These are phyloP conservation scores for Populus pruinosa DNA, from an alignment of 345 rosid species.

Conservation along the genomic window DNA sequence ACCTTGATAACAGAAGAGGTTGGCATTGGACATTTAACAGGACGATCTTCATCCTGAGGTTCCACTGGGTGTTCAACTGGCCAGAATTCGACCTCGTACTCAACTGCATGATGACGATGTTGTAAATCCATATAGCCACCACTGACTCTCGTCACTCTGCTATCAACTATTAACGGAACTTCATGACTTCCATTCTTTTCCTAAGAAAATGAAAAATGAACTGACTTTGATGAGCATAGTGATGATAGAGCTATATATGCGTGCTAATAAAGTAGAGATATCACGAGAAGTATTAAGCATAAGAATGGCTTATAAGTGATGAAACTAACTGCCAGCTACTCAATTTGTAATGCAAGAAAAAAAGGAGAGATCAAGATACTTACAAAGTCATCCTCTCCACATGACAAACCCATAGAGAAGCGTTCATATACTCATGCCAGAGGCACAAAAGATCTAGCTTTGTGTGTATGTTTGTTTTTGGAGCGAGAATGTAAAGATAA, in stretches of 20 bases:
- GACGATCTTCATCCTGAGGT: slow-evolving; percentile 86
- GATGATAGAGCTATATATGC: background rate
- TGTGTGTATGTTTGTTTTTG: slow-evolving; percentile 8
- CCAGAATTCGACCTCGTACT: slow-evolving; percentile 58
- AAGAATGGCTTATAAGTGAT: background rate
- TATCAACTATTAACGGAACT: slow-evolving; percentile 21
- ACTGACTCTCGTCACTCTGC: slow-evolving; percentile 10
- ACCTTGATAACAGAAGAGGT: slow-evolving; percentile 59
- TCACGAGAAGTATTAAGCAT: background rate
- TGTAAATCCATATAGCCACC: slow-evolving; percentile 24
- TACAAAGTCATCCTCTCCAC: slow-evolving; percentile 31
- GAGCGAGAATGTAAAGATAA: slow-evolving; percentile 1
- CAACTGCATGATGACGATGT: slow-evolving; percentile 18
- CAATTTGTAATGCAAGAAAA: background rate
- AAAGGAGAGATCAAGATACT: slow-evolving; percentile 8
- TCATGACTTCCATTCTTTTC: slow-evolving; percentile 25
- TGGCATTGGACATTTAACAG: slow-evolving; percentile 80
- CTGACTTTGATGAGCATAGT: background rate
- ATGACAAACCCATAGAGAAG: slow-evolving; percentile 35
- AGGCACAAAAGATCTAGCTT: slow-evolving; percentile 29
- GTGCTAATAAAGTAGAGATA: background rate
- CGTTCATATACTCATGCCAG: slow-evolving; percentile 23
- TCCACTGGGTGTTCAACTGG: slow-evolving; percentile 88
- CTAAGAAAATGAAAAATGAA: slow-evolving; percentile 7
- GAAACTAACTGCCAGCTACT: background rate